Evolutionary conservation across 1,284 basidiomycete genomes (phyloP), one percentile per base, ranked within the genome.

Genomic region (Ustanciosporium gigantosporum): DNA sequence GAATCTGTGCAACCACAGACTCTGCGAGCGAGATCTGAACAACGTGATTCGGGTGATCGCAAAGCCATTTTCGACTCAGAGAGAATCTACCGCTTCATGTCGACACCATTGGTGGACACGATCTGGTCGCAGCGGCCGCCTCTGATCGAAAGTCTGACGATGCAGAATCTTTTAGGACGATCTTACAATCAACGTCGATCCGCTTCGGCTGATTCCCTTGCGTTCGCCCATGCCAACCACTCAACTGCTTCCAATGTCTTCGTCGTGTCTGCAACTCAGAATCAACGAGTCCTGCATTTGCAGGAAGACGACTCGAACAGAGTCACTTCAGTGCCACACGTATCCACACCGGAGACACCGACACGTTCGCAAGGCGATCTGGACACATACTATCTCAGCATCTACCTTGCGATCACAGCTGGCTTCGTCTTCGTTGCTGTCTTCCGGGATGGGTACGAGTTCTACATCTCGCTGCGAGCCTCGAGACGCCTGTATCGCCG

Each of bases 401-500:
- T 74, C 42, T 77, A 77, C 32, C 42, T 64, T 21, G 44, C 51
- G 17, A 61, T 75, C 22, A 57, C 66, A 21, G 22, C 66, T 2
- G 43, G 40, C 5, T 77, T 65, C 53, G 68, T 78, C 44, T 40
- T 46, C 13, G 48, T 74, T 56, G 52, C 56, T 24, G 51, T 73
- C 16, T 21, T 69, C 23, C 50, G 68, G n/a, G 70, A 77, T 44
- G 46, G 59, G 17, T 52, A 66, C 40, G 61, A 61, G 41, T 61
- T 68, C 38, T 59, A 38, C 22, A 67, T 70, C 19, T 72, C 76
- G 29, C 55, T 77, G 19, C 47, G 46, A 4, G 70, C 75, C 5
- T 76, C 74, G 3, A 44, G 60, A 20, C 41, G 37, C 13, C 57
- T 78, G 45, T 76, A 77, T 41, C 47, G 59, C 22, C 50, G 80